These are phyloP conservation scores for Tilletia setariae DNA, from an alignment of 1,284 basidiomycete genomes.

Conservation along the genomic window DNA sequence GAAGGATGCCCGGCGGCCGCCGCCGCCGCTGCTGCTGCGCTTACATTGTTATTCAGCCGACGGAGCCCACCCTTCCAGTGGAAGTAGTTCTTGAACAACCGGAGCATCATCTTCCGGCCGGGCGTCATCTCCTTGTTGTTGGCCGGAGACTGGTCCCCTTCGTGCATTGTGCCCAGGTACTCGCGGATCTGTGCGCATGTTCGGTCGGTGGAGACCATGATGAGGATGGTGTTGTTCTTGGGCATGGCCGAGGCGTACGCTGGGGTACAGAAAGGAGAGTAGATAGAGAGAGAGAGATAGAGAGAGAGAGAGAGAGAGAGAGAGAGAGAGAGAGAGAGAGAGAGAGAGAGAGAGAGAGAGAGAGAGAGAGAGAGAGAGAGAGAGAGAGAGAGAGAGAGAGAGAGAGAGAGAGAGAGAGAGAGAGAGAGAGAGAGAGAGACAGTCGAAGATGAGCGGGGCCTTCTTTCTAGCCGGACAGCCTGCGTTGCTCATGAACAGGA, in stretches of 20 bases:
- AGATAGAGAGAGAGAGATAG: too few relatives aligned
- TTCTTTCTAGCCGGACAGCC: background rate
- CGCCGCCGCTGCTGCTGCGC: background rate
- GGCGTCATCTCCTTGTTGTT: conserved; percentile 21
- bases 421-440: too few relatives aligned
- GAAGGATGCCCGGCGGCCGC: background rate
- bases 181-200: conserved; percentile 43
- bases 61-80: conserved; percentile 73
- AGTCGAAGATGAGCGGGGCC: too few relatives aligned
- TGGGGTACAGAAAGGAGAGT: conserved; percentile 22
- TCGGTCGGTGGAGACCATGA: conserved; percentile 45
- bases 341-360: background rate
- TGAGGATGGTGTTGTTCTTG: conserved; percentile 44
- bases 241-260: conserved; percentile 44
- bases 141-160: conserved; percentile 20
- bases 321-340: background rate
- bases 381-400: too few relatives aligned
- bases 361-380: too few relatives aligned
- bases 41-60: conserved; percentile 45
- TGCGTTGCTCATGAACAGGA: background rate
- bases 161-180: conserved; percentile 39
- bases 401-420: too few relatives aligned
- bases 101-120: conserved; percentile 69
- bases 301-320: background rate
- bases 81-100: conserved; percentile 69